Evolutionary conservation across 495 filamentous ascomycete species (phyloP).

Genomic region (Hypoxylon rickii): DNA sequence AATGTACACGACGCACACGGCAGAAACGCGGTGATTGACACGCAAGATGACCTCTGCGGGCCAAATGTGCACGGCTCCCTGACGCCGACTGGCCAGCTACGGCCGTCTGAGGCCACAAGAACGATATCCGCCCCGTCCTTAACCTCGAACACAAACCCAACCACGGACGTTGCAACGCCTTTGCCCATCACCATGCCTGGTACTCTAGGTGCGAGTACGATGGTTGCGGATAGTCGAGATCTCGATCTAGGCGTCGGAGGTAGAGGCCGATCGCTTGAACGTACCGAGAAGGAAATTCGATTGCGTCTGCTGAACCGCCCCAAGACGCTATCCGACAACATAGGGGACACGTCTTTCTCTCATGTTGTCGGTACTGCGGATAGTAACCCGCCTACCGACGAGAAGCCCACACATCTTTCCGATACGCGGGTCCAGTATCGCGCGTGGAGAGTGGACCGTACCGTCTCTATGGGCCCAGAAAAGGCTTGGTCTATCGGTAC

Average conservation of each 20-base stretch:
- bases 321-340: conserved; percentile 34
- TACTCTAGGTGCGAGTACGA: conserved; percentile 37
- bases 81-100: conserved; percentile 35
- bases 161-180: conserved; percentile 2
- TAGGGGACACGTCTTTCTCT: conserved; percentile 43
- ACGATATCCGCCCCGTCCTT: conserved; percentile 27
- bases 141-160: conserved; percentile 14
- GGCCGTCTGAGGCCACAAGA: conserved; percentile 24
- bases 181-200: conserved; percentile 29
- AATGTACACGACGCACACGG: conserved; percentile 25
- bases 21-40: conserved; percentile 28
- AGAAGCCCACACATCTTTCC: conserved; percentile 27
- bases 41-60: conserved; percentile 38
- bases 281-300: conserved; percentile 49
- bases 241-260: conserved; percentile 36
- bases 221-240: conserved; percentile 44
- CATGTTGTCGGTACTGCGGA: conserved; percentile 11
- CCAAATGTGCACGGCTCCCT: conserved; percentile 38
- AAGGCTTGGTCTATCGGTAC: conserved; percentile 62
- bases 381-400: conserved; percentile 13
- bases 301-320: conserved; percentile 27
- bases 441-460: conserved; percentile 50
- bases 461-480: conserved; percentile 49
- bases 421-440: conserved; percentile 45
- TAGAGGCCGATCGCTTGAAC: conserved; percentile 46